Percentiles rank a stretch among this genome's conserved stretches.
These are phyloP conservation scores for Hanseniaspora mollemarum DNA, from an alignment of 805 yeast genomes.

Conservation along the genomic window DNA sequence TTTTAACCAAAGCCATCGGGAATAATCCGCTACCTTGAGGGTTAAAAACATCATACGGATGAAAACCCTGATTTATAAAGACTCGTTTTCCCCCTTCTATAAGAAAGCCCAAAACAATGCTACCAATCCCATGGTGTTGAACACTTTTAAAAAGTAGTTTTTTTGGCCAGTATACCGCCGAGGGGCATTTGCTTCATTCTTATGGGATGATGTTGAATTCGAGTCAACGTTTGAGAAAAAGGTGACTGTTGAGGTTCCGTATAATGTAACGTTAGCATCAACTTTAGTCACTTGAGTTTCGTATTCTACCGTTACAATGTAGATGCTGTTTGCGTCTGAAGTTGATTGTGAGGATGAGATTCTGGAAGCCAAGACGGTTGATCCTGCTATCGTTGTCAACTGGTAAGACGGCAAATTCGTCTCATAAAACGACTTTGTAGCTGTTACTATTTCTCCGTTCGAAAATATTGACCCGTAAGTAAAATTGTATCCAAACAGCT, in stretches of 20 bases:
- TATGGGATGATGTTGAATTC: not conserved
- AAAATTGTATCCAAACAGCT: constrained; percentile 17
- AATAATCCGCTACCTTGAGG: too few relatives aligned
- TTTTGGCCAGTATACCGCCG: too few relatives aligned
- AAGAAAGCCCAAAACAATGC: too few relatives aligned
- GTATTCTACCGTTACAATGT: not conserved
- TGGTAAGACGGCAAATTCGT: constrained; percentile 22
- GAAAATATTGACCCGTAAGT: constrained; percentile 26
- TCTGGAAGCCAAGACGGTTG: not conserved
- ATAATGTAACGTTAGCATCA: not conserved
- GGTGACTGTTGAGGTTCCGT: constrained; percentile 5
- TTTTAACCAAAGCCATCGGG: too few relatives aligned
- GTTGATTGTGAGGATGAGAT: not conserved
- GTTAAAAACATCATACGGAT: too few relatives aligned
- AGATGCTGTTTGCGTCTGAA: not conserved
- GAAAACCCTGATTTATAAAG: too few relatives aligned
- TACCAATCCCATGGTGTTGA: too few relatives aligned
- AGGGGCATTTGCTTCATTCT: too few relatives aligned
- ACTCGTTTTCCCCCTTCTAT: too few relatives aligned
- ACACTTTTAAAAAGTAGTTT: too few relatives aligned
- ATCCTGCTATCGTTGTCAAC: constrained; percentile 1
- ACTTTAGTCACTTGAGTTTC: not conserved
- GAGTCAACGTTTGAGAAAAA: not conserved
- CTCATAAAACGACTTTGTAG: constrained; percentile 26
- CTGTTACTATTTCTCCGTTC: constrained; percentile 26